A percentile compares a stretch with the other conserved stretches of the same genome.
Evolutionary conservation across 768 basidiomycete genomes (phyloP).

Genomic region (Lactarius sp.): DNA sequence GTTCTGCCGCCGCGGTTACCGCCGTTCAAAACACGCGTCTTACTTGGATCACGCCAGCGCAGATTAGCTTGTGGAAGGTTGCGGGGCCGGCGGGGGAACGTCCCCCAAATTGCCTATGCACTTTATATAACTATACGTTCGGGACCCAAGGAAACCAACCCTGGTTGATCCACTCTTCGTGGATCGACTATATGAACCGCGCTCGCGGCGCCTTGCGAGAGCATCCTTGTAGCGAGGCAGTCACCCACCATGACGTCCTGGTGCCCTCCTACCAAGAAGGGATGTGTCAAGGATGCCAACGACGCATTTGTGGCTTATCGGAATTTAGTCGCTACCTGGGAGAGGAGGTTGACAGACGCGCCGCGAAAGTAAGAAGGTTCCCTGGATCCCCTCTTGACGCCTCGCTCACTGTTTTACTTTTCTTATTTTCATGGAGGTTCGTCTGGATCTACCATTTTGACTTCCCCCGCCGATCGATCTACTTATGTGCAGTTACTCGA

Average conservation of each 20-base stretch:
- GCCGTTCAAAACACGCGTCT: not conserved
- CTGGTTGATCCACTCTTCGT: not conserved
- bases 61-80: not conserved
- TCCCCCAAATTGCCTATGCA: too few species aligned
- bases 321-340: not conserved
- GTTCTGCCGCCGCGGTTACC: not conserved
- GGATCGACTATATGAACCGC: not conserved
- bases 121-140: too few species aligned
- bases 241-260: not conserved
- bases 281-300: not conserved
- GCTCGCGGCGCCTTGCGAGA: not conserved
- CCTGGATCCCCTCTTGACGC: not conserved
- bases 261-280: not conserved
- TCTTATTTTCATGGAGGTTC: not conserved
- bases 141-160: too few species aligned
- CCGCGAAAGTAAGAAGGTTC: not conserved
- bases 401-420: not conserved
- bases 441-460: not conserved
- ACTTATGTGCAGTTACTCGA: too few species aligned
- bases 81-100: too few species aligned
- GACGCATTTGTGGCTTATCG: not conserved
- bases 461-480: not conserved
- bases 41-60: not conserved
- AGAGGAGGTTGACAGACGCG: not conserved
- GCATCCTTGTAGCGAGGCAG: not conserved